Base-by-base conservation (phyloP, 257 asterid species). In the Nicotiana attenuata region DNA sequence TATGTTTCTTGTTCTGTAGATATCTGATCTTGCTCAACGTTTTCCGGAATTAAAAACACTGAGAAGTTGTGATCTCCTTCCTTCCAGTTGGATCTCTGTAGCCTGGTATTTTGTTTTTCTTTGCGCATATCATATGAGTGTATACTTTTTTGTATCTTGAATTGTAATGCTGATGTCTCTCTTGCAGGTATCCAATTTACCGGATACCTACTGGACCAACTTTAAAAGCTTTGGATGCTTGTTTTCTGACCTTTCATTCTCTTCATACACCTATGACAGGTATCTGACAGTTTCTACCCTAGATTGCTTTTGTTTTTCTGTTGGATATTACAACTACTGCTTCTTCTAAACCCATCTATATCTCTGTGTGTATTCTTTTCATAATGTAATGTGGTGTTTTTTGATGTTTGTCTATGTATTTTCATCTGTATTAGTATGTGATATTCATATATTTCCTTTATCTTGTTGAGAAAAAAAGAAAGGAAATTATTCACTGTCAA, bases 21-120 rank as follows among this genome's bases (percentile, higher is more conserved):
- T 94, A 88, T 89, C 92, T 16, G 92, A 89, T 84, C 95, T 94
- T 57, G 83, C 97, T 73, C 87, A 82, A 76, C 82, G 47, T 45
- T 94, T 86, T 80, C 98, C 99, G 2, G 96, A 94, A 80, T 86
- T 96, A 80, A 92, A 87, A 90, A 91, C 91, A 0, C 88, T 93
- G 38, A 85, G 93, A 89, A 94, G 98, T 81, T 94, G 98, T 80
- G 99, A 96, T 90, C 86, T 96, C 56, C 93, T 87, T 28, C 89
- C 92, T 2, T 89, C 97, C 22, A 94, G 99, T 86, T 96, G 99
- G 98, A 90, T 96, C 67, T 96, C 99, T 77, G 98, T 96, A 68
- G 97, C 99, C 53, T 94, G 99, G 98, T 96, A 93, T 53, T 45
- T 28, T 50, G 4, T 20, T 38, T 50, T 75, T 75, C 28, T 57